Percentiles rank a stretch among this genome's conserved stretches.
Evolutionary conservation across 1,284 basidiomycete genomes (phyloP).

Genomic region (Schizophyllum amplum): DNA sequence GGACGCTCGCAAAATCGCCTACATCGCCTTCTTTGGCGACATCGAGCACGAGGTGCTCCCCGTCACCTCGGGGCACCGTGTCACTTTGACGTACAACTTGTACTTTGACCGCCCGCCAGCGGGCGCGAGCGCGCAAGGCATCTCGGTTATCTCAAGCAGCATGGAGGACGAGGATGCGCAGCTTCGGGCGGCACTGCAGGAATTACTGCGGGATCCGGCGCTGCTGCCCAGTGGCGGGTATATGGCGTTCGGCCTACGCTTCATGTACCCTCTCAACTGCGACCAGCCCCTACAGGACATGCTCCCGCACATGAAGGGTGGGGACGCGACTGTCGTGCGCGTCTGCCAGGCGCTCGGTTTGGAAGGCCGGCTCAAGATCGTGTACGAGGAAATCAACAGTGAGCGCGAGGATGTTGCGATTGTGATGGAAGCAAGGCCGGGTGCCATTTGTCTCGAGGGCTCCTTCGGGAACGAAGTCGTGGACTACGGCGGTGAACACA

Average conservation of each 20-base stretch:
- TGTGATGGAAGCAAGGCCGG: not conserved
- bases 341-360: not conserved
- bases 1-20: slow-evolving; percentile 18
- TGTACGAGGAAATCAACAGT: not conserved
- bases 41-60: slow-evolving; percentile 34
- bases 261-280: slow-evolving; percentile 19
- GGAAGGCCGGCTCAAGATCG: not conserved
- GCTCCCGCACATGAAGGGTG: slow-evolving; percentile 3
- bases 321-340: slow-evolving; percentile 4
- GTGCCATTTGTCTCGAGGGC: not conserved
- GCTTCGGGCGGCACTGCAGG: slow-evolving; percentile 11
- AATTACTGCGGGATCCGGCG: slow-evolving; percentile 15
- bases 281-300: not conserved
- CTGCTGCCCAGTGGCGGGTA: slow-evolving; percentile 23
- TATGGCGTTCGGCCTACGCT: slow-evolving; percentile 25
- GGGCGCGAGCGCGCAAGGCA: not conserved
- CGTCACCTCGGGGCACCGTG: slow-evolving; percentile 29
- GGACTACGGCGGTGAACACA: not conserved
- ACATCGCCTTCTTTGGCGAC: slow-evolving; percentile 33
- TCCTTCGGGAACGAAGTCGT: not conserved
- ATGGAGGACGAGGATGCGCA: not conserved
- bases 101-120: slow-evolving; percentile 15
- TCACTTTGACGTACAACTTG: slow-evolving; percentile 34
- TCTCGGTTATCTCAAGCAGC: not conserved
- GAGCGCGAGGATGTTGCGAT: not conserved